Evolutionary conservation across 257 asterid genomes (phyloP), one percentile per base, ranked within the genome.

Genomic region (Capsicum chinense): DNA sequence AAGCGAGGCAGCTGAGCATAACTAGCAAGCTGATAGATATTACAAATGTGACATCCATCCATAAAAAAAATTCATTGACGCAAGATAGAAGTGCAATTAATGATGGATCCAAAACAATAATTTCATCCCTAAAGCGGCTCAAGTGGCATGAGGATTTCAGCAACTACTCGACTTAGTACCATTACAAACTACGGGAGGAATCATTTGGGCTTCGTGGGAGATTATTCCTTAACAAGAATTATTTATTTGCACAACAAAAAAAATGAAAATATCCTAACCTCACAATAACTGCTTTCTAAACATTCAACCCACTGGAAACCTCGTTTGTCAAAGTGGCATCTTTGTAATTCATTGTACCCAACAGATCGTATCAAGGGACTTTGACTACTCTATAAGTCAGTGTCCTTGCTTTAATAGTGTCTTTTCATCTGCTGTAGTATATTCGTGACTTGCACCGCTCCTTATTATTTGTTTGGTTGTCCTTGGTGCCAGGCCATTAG

Each of bases 281-380:
- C n/a, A 52, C 80, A n/a, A 71, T 39, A 47, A 47, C 13, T 71
- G 47, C 54, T n/a, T 47, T 11, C 79, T 50, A 10, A 71, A 71
- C 79, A 71, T 21, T 47, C 79, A 47, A 71, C n/a, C 35, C 58
- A 71, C 37, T 44, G 59, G 59, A 73, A 48, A 73, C 59, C 42
- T 73, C 19, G 80, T 48, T 73, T 73, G 80, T 73, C 80, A 48
- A 73, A 48, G 80, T 73, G 19, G 80, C 59, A 0, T 0, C n/a
- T 21, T 74, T 50, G 8, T 73, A 74, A 50, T 50, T 74, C 81
- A 60, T 50, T 74, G 58, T 12, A 21, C 7, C 37, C 39, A 9
- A 50, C 44, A 50, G 7, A 50, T 26, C 37, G 21, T 73, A n/a
- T 74, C 62, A 50, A 21, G 81, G 62, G 60, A 21, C 19, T 50